Evolutionary conservation across 1,284 basidiomycete genomes (phyloP), one percentile per base, ranked within the genome.

Genomic region (Tilletia walkeri): DNA sequence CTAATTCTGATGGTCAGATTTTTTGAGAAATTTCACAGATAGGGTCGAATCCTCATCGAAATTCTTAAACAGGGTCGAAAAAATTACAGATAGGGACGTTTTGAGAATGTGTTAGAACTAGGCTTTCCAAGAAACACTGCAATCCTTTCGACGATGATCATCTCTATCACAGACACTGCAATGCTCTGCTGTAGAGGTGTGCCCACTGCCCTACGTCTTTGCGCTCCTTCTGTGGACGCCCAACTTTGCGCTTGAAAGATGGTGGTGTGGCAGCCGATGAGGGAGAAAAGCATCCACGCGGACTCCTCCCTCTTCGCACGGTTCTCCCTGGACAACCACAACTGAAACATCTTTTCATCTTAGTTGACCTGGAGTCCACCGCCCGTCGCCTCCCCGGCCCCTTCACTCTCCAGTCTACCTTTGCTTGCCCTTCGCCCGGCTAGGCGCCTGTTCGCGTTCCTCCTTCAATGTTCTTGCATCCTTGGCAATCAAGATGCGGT

Each of bases 1-100:
- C n/a, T n/a, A n/a, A n/a, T n/a, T n/a, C n/a, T n/a, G n/a, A n/a
- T n/a, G n/a, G n/a, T n/a, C n/a, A n/a, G n/a, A n/a, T n/a, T n/a
- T n/a, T n/a, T n/a, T n/a, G 50, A 53, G 50, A 53, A 53, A 53
- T 53, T 53, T 53, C 50, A 53, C 50, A 53, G 50, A 53, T n/a
- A n/a, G 50, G 50, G 50, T 53, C 50, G 24, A 53, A 18, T 18
- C 18, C 50, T 7, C 16, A 30, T 53, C 18, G 24, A 53, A 53
- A 53, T 53, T 53, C 50, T 4, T 30, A 53, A n/a, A n/a, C 5
- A n/a, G 50, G 50, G 50, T 53, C 50, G n/a, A 53, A 6, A 6
- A 53, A 53, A 18, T 53, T 12, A 45, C 41, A 45, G 41, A 45
- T 45, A 45, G 41, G 41, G 41, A 5, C 41, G 41, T 45, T 53